Percentiles rank a stretch among this genome's conserved stretches.
Conservation (phyloP, 1,284 basidiomycete species). For the Cryptococcus maquisensis region DNA sequence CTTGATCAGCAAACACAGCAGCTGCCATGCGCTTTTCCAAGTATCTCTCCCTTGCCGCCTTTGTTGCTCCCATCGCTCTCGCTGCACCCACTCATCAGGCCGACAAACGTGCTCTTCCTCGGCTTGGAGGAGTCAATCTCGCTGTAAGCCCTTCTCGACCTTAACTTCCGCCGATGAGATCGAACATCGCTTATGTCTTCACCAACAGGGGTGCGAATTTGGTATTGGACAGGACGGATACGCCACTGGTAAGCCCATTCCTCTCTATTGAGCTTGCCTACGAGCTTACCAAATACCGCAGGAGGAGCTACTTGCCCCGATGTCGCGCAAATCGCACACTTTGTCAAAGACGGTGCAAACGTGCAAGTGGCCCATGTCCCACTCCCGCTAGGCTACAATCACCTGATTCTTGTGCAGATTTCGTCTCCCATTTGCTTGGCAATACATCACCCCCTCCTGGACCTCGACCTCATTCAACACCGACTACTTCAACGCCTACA, state of each 20-base stretch:
- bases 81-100: constrained; percentile 4
- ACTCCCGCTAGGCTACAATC: background rate
- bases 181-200: constrained; percentile 21
- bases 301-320: no score
- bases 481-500: constrained; percentile 52
- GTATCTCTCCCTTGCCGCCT: no score
- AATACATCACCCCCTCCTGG: constrained; percentile 53
- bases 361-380: constrained; percentile 17
- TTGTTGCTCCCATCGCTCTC: no score
- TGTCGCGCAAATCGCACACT: constrained; percentile 36
- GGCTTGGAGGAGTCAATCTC: constrained; percentile 37
- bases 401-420: constrained; percentile 22
- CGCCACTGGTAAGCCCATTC: no score
- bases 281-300: no score
- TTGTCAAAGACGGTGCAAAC: constrained; percentile 46
- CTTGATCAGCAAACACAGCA: no score
- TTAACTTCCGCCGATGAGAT: background rate
- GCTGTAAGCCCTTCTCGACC: constrained; percentile 21
- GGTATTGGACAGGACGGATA: no score
- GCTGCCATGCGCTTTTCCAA: no score
- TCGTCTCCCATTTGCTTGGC: constrained; percentile 56
- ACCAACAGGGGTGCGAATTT: no score
- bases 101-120: constrained; percentile 28
- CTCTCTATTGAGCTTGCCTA: no score
- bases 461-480: constrained; percentile 46